Evolutionary conservation across 129 eudicot species (phyloP).

Genomic region (carrot (Daucus carota)): DNA sequence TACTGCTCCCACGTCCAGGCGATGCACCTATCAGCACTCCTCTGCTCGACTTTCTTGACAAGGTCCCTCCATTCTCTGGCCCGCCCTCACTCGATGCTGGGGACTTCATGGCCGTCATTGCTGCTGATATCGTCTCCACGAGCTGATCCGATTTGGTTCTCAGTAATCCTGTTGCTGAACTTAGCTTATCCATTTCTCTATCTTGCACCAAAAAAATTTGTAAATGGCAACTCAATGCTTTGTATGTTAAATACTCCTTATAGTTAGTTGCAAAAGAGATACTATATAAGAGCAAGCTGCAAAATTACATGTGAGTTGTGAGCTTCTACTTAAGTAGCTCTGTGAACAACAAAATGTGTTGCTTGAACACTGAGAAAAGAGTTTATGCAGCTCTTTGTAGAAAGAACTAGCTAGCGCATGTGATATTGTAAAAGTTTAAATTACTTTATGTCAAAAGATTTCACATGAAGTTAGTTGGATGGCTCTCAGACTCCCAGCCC

Average conservation of each 20-base stretch:
- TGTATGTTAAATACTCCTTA: not conserved
- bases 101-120: conserved; percentile 46
- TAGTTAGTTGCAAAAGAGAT: not conserved
- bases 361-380: not conserved
- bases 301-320: not conserved
- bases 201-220: not conserved
- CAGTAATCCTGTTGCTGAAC: conserved; percentile 35
- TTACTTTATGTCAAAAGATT: conserved; percentile 9
- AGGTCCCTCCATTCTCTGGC: conserved; percentile 22
- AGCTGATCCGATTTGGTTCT: conserved; percentile 84
- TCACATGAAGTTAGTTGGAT: conserved; percentile 12
- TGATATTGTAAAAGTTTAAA: not conserved
- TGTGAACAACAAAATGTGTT: not conserved
- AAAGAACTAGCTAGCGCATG: conserved; percentile 4
- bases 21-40: conserved; percentile 42
- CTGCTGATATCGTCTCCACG: conserved; percentile 45
- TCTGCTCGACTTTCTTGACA: conserved; percentile 70
- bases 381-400: not conserved
- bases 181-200: conserved; percentile 39
- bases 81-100: conserved; percentile 30
- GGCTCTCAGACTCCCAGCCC: not conserved
- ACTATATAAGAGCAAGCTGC: not conserved
- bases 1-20: conserved; percentile 33
- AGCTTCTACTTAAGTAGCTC: not conserved
- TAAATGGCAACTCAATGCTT: not conserved